Evolutionary conservation across 2,329 filamentous ascomycete genomes (phyloP).

Genomic region (Hypoxylon rubiginosum): DNA sequence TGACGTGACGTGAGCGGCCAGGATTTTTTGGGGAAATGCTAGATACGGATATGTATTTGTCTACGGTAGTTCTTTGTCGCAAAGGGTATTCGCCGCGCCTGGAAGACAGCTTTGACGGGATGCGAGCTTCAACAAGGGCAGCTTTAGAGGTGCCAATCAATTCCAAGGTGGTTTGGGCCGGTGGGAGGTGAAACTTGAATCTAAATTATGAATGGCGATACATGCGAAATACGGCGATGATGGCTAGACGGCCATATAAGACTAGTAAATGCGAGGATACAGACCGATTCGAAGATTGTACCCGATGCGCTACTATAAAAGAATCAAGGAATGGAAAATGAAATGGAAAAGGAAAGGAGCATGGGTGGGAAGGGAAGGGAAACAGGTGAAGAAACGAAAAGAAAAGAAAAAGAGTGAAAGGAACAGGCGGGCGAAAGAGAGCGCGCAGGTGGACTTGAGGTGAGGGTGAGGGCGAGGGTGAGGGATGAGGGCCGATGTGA

Average conservation of each 20-base stretch:
- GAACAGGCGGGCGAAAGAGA: slow-evolving; percentile 23
- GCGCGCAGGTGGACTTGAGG: slow-evolving; percentile 10
- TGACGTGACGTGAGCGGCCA: slow-evolving; percentile 29
- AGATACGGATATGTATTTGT: slow-evolving; percentile 36
- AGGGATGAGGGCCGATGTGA: slow-evolving; percentile 32
- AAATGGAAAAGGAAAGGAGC: slow-evolving; percentile 10
- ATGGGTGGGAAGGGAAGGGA: slow-evolving; percentile 4
- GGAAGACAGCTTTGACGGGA: slow-evolving; percentile 31
- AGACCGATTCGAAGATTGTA: slow-evolving; percentile 28
- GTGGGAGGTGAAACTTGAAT: slow-evolving; percentile 36
- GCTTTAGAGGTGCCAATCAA: slow-evolving; percentile 29
- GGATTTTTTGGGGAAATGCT: slow-evolving; percentile 21
- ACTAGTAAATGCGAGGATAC: slow-evolving; percentile 33
- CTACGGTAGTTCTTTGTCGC: slow-evolving; percentile 45
- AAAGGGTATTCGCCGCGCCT: slow-evolving; percentile 41
- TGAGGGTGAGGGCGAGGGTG: slow-evolving; percentile 14
- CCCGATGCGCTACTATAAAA: slow-evolving; percentile 32
- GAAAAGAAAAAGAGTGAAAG: slow-evolving; percentile 27
- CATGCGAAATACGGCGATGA: slow-evolving; percentile 31
- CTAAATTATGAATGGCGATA: slow-evolving; percentile 45
- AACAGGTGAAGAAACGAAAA: slow-evolving; percentile 15
- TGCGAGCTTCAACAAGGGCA: slow-evolving; percentile 33
- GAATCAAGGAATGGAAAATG: slow-evolving; percentile 24
- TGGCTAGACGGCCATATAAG: slow-evolving; percentile 27
- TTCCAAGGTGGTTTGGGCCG: slow-evolving; percentile 31